Evolutionary conservation across 306 rosid genomes (phyloP), one percentile per base, ranked within the genome.

Genomic region (Lablab purpureus): DNA sequence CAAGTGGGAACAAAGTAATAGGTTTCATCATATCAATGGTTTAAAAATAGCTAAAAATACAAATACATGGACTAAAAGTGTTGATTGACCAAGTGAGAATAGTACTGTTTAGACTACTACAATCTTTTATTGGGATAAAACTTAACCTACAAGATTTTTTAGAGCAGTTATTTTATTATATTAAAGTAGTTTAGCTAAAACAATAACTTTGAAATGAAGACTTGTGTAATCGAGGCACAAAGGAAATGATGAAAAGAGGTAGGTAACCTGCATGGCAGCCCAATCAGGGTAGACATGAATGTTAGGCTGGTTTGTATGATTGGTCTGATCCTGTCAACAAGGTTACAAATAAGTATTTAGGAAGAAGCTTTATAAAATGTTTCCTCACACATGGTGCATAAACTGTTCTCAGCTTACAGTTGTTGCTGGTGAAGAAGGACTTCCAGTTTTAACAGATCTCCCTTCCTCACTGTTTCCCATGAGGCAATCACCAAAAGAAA

Each of bases 211-310:
- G 52, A 30, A 22, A 79, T 9, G 19, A 49, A 65, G 34, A 66
- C 28, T 68, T 43, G 45, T 55, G 22, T 34, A 27, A 55, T 54
- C 22, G 15, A 27, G 23, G 67, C 52, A 66, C 30, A 74, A 63
- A 74, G 63, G 43, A 77, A 56, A 46, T 27, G 23, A 68, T 49
- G 69, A 71, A 7, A 75, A 64, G 49, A 63, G 73, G 37, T 58
- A 64, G 58, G 46, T 71, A 87, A 96, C 99, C 98, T 96, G 99
- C 98, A 96, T 90, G 54, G 99, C 87, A 59, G 93, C 91, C 99
- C 99, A 96, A 79, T 96, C 99, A 84, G 94, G 92, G 84, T 91
- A 91, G 59, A 89, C 92, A 60, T 93, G 93, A 65, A 89, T 1
- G 79, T 84, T 91, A 50, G 87, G 37, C 75, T 83, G 97, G 84